phyloP scores from a whole-genome alignment of 352 stramenopile species.

The Globisporangium canariense region DNA sequence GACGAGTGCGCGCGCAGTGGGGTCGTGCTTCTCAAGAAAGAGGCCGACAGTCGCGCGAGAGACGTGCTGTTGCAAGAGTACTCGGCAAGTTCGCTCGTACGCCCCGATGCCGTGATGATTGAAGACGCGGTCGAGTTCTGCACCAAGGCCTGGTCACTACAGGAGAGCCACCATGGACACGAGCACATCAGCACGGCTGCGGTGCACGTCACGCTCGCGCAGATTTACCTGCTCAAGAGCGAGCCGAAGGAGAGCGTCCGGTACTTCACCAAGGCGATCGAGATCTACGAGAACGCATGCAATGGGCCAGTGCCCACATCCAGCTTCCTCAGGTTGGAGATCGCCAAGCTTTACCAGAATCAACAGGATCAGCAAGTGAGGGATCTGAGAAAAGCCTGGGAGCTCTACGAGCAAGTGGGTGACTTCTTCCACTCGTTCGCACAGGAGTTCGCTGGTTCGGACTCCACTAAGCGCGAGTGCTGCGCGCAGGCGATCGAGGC shows the following conservation, averaged over 20 bases:
- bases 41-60: conserved; percentile 40
- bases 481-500: conserved; percentile 56
- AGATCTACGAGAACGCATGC: conserved; percentile 55
- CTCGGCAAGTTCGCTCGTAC: conserved; percentile 23
- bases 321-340: conserved; percentile 51
- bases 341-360: conserved; percentile 52
- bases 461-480: conserved; percentile 55
- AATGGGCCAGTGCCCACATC: conserved; percentile 54
- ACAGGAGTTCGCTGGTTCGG: conserved; percentile 42
- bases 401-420: conserved; percentile 34
- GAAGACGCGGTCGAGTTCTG: conserved; percentile 69
- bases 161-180: conserved; percentile 42
- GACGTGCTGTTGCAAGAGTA: conserved; percentile 40
- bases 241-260: conserved; percentile 35
- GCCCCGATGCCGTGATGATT: conserved; percentile 29
- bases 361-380: conserved; percentile 24
- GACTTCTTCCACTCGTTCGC: conserved; percentile 65
- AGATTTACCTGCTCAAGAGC: conserved; percentile 42
- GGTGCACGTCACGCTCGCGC: conserved; percentile 50
- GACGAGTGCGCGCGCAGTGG: conserved; percentile 10
- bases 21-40: conserved; percentile 43
- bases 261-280: conserved; percentile 44
- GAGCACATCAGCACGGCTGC: conserved; percentile 52
- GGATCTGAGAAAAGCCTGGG: conserved; percentile 12
- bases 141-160: conserved; percentile 58